Conservation (phyloP, 768 basidiomycete species). For the Leucosporidium creatinivorum region DNA sequence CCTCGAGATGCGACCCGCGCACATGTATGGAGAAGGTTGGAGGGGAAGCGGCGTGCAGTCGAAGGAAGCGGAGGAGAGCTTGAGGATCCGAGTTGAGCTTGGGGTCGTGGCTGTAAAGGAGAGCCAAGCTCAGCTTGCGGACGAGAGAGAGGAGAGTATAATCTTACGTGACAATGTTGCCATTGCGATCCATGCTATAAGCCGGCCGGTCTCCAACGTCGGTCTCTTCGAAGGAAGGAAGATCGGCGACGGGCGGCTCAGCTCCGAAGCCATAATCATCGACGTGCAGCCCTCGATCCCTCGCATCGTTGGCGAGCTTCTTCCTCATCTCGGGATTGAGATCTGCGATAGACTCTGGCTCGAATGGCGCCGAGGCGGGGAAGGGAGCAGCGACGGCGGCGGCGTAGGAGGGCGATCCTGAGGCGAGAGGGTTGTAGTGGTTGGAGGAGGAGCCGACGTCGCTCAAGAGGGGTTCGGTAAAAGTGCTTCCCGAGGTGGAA, state of each 20-base stretch:
- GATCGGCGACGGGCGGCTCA: neutral
- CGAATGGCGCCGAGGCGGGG: neutral
- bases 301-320: conserved; percentile 5
- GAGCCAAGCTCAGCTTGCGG: neutral
- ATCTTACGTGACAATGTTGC: conserved; percentile 3
- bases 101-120: neutral
- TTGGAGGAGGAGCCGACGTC: no score
- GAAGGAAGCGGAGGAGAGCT: conserved; percentile 1
- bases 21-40: neutral
- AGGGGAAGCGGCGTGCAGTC: neutral
- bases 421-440: no score
- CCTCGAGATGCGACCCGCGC: no score
- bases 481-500: no score
- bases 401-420: no score
- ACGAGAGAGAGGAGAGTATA: no score
- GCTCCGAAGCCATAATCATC: neutral
- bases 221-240: neutral
- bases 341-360: neutral
- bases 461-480: no score
- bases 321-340: conserved; percentile 1
- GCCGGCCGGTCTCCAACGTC: neutral
- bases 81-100: neutral
- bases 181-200: neutral
- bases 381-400: no score
- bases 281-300: neutral